Base-by-base conservation (phyloP, 2,329 filamentous ascomycete genomes). In the Cladobotryum mycophilum region DNA sequence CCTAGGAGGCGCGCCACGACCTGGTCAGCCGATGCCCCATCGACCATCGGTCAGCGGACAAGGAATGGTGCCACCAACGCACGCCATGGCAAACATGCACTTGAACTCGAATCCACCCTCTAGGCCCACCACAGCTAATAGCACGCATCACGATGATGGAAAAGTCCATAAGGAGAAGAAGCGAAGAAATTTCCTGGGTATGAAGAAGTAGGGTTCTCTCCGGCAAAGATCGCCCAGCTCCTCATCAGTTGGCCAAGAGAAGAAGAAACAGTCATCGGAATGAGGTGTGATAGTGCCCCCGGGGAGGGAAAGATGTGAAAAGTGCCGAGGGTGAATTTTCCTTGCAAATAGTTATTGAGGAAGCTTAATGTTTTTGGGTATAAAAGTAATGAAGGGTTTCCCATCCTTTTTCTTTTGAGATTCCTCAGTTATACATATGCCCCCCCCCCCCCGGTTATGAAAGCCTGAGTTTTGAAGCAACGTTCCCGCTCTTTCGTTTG, bases 81-180 rank as follows among this genome's bases (percentile, higher is more conserved):
- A 75, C 54, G 74, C 75, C 25, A 79, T 85, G 74, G 71, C 68
- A 14, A 73, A 68, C 37, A 79, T 85, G 76, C 75, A 70, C 36
- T 63, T 85, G 8, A 68, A 66, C 49, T 41, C 61, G 7, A 36
- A 25, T 2, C 45, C 43, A 53, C 45, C 54, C 51, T 43, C 56
- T 11, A 34, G 48, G 41, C 51, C 51, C 0, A 44, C 38, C 8
- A 51, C 51, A 4, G 45, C 48, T 8, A 48, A 30, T 30, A 48
- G 44, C 36, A 55, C 61, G 50, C 56, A 58, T 13, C 58, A 60
- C 15, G 64, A 65, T 4, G 61, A 68, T 57, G 63, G 70, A 4
- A 78, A 76, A 58, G 63, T 67, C 5, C 71, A 73, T 45, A 82
- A 83, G 66, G 76, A 80, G 61, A 84, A 84, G 70, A 84, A 83